Conservation (phyloP, 495 filamentous ascomycete genomes). For the Tuber umbilicatum region DNA sequence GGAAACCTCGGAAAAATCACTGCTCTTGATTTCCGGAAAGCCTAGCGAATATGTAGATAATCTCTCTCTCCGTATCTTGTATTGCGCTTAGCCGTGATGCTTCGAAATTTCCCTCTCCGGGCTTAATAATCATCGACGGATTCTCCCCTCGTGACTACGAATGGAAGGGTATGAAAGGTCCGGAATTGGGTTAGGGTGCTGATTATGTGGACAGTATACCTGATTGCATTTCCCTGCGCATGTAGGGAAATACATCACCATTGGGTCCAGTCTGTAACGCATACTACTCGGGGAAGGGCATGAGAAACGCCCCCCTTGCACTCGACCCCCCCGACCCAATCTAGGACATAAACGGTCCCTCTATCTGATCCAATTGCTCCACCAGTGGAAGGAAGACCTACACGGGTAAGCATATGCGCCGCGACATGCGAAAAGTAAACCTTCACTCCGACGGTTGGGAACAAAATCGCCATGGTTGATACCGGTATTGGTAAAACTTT, state of each 20-base stretch:
- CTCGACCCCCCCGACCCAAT: background rate
- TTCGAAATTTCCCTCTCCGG: background rate
- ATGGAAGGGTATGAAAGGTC: background rate
- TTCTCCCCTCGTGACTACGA: background rate
- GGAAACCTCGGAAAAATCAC: background rate
- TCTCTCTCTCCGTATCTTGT: background rate
- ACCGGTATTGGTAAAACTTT: background rate
- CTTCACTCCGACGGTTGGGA: conserved; percentile 1
- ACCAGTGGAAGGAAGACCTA: background rate
- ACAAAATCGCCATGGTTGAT: background rate
- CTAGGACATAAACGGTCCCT: background rate
- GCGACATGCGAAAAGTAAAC: background rate
- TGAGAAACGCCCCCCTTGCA: background rate
- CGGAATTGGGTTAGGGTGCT: background rate
- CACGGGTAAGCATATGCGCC: background rate
- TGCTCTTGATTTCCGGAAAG: background rate
- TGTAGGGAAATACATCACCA: background rate
- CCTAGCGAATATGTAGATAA: background rate
- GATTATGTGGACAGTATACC: background rate
- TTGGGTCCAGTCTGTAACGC: background rate
- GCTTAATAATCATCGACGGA: background rate
- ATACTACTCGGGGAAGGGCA: background rate
- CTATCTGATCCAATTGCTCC: background rate
- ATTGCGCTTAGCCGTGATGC: background rate
- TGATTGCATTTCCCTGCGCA: background rate